Conservation (phyloP, 2,329 filamentous ascomycete genomes). For the Onygenales sp. region DNA sequence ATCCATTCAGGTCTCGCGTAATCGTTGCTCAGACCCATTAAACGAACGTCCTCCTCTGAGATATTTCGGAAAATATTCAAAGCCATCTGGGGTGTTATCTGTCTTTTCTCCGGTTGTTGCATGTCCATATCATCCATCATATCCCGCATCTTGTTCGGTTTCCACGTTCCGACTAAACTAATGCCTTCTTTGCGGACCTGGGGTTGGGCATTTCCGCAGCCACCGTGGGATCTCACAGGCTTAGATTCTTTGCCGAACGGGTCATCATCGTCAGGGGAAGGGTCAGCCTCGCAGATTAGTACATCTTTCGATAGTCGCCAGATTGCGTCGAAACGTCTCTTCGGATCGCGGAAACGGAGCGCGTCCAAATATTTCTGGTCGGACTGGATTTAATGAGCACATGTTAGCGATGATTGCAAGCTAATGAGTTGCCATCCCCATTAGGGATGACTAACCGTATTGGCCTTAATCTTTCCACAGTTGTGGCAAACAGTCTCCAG, state of each 20-base stretch:
- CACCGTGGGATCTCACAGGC: constrained; percentile 59
- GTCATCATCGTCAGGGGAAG: constrained; percentile 56
- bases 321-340: constrained; percentile 84
- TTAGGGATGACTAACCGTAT: constrained; percentile 81
- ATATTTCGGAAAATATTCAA: constrained; percentile 82
- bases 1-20: constrained; percentile 98
- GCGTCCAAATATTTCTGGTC: constrained; percentile 77
- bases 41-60: constrained; percentile 65
- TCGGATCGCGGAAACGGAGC: constrained; percentile 78
- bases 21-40: constrained; percentile 87
- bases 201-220: constrained; percentile 86
- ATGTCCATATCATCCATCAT: constrained; percentile 57
- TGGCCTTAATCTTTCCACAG: constrained; percentile 93
- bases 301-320: constrained; percentile 90
- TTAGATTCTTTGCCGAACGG: constrained; percentile 58
- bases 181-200: constrained; percentile 80
- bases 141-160: constrained; percentile 55
- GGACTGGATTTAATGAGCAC: constrained; percentile 47
- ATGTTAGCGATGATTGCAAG: constrained; percentile 40
- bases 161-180: constrained; percentile 69
- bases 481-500: constrained; percentile 98
- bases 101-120: constrained; percentile 66
- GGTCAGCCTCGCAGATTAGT: constrained; percentile 70
- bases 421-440: constrained; percentile 45
- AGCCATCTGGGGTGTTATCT: constrained; percentile 74